Conservation (phyloP, 164 flowering plant genomes). For the Annona cherimola region DNA sequence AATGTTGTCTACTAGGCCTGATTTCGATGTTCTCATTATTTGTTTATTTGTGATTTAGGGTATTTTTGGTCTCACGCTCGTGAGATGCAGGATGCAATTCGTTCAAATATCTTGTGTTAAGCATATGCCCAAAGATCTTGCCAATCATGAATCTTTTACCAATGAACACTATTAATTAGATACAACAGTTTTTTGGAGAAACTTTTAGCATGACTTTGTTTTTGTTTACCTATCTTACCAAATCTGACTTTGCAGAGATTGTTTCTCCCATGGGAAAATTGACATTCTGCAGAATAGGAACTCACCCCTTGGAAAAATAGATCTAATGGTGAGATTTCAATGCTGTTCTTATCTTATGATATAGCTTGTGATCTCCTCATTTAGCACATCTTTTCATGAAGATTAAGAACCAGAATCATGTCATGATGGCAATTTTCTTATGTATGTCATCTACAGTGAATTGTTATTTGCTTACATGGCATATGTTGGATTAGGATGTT, state of each 20-base stretch:
- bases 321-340: conserved; percentile 57
- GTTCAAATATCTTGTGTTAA: too few species aligned
- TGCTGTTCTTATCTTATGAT: not conserved
- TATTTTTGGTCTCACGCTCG: too few species aligned
- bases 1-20: too few species aligned
- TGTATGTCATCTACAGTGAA: not conserved
- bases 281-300: conserved; percentile 42
- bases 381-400: not conserved
- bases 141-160: not conserved
- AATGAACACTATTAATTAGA: not conserved
- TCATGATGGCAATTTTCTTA: not conserved
- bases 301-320: conserved; percentile 56
- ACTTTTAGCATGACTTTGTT: not conserved
- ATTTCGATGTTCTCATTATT: too few species aligned
- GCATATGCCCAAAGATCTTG: not conserved
- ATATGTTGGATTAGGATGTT: conserved; percentile 56
- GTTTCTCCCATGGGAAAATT: conserved; percentile 37
- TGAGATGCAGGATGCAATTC: too few species aligned
- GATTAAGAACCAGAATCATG: not conserved
- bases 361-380: not conserved
- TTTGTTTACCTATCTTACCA: not conserved
- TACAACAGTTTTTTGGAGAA: not conserved
- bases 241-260: conserved; percentile 46
- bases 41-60: too few species aligned
- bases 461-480: conserved; percentile 17